Conservation (phyloP, 2,329 filamentous ascomycete species). For the Metarhizium brunneum region DNA sequence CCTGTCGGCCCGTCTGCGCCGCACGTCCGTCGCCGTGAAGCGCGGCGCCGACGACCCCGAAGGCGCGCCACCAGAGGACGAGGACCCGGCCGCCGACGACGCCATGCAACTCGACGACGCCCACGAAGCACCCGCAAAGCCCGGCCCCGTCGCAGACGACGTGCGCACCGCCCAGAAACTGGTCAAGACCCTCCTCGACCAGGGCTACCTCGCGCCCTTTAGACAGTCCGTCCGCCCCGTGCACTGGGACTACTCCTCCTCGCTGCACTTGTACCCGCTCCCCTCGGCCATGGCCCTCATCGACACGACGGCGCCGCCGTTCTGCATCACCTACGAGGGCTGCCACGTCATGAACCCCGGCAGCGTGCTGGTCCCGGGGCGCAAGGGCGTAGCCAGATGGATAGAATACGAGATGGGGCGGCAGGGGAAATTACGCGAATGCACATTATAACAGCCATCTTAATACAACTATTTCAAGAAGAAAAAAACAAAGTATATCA, state of each 20-base stretch:
- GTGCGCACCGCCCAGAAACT: slow-evolving; percentile 60
- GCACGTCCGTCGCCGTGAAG: slow-evolving; percentile 66
- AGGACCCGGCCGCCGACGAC: slow-evolving; percentile 18
- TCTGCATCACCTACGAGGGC: slow-evolving; percentile 85
- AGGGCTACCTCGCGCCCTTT: slow-evolving; percentile 83
- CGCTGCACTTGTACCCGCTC: slow-evolving; percentile 77
- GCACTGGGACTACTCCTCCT: slow-evolving; percentile 76
- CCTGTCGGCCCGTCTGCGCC: slow-evolving; percentile 66
- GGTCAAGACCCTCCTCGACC: slow-evolving; percentile 85
- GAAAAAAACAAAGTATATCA: too few relatives aligned
- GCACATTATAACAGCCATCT: slow-evolving; percentile 35
- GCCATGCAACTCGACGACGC: slow-evolving; percentile 32
- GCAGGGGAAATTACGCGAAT: slow-evolving; percentile 54
- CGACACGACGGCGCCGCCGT: slow-evolving; percentile 72
- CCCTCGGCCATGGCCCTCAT: slow-evolving; percentile 77
- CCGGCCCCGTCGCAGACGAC: slow-evolving; percentile 29
- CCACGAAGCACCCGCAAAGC: slow-evolving; percentile 22
- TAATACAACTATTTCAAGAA: too few relatives aligned
- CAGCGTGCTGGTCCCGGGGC: slow-evolving; percentile 58
- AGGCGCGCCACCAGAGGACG: slow-evolving; percentile 12
- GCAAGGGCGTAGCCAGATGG: slow-evolving; percentile 67
- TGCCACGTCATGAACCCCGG: slow-evolving; percentile 95
- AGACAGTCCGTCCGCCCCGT: slow-evolving; percentile 69
- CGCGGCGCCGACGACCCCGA: slow-evolving; percentile 24
- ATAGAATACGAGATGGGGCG: slow-evolving; percentile 72